These are phyloP conservation scores for Alternaria brassicicola DNA, from an alignment of 2,329 filamentous ascomycete species.

Conservation along the genomic window DNA sequence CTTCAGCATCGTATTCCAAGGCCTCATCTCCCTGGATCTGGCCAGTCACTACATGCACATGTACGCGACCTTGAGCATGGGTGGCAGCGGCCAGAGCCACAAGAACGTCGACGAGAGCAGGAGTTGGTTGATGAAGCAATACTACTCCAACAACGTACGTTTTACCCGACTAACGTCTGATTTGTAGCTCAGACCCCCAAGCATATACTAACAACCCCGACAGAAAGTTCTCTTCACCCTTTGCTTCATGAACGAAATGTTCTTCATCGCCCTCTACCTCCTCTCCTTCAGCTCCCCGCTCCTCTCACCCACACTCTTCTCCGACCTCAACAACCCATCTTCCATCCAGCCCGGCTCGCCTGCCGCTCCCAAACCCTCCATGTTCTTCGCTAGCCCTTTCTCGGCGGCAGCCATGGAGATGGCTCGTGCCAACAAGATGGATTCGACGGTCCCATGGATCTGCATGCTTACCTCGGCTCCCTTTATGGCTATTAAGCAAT, in stretches of 20 bases:
- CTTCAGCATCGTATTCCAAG: slow-evolving; percentile 93
- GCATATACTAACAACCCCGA: slow-evolving; percentile 19
- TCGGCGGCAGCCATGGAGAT: slow-evolving; percentile 91
- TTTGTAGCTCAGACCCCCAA: neutral
- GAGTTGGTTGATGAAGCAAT: slow-evolving; percentile 89
- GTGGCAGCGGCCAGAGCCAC: slow-evolving; percentile 78
- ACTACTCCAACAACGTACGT: slow-evolving; percentile 94
- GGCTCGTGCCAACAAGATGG: slow-evolving; percentile 84
- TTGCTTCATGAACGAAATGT: slow-evolving; percentile 90
- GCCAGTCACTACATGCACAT: slow-evolving; percentile 99
- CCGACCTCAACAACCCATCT: slow-evolving; percentile 62
- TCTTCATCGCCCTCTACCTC: slow-evolving; percentile 98
- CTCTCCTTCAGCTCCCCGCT: slow-evolving; percentile 93
- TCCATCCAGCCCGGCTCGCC: slow-evolving; percentile 67
- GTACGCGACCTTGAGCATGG: slow-evolving; percentile 92
- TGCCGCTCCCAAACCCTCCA: slow-evolving; percentile 69
- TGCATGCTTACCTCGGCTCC: slow-evolving; percentile 80
- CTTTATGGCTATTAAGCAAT: slow-evolving; percentile 89
- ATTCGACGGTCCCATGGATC: slow-evolving; percentile 71
- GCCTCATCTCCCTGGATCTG: slow-evolving; percentile 87
- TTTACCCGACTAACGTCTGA: neutral
- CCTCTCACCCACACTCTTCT: slow-evolving; percentile 81
- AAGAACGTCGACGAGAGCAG: slow-evolving; percentile 90
- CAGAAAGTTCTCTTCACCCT: slow-evolving; percentile 89
- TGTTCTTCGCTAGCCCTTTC: slow-evolving; percentile 87